Evolutionary conservation across 352 stramenopile species (phyloP).

Genomic region (Phytophthora boehmeriae): DNA sequence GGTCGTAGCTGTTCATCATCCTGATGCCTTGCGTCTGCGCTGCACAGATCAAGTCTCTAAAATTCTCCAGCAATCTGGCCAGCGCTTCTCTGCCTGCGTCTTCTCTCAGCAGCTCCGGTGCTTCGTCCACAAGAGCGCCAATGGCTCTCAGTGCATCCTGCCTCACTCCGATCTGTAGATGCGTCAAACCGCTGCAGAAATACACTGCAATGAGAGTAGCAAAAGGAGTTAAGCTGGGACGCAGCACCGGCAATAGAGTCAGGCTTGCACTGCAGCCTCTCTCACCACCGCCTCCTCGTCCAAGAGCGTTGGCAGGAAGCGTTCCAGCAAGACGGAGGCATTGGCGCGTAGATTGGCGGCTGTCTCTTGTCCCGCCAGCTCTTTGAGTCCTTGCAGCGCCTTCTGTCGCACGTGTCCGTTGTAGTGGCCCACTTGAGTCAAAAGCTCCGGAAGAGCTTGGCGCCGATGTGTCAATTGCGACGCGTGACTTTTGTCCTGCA

Average conservation of each 20-base stretch:
- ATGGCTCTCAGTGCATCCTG: constrained; percentile 81
- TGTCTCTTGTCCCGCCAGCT: constrained; percentile 55
- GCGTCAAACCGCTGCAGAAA: constrained; percentile 83
- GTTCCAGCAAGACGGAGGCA: constrained; percentile 72
- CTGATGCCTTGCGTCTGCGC: constrained; percentile 72
- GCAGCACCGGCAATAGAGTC: constrained; percentile 67
- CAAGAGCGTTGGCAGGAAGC: constrained; percentile 73
- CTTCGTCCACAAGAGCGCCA: constrained; percentile 61
- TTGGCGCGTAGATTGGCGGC: constrained; percentile 73
- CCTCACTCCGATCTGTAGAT: constrained; percentile 76
- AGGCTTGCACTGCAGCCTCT: constrained; percentile 67
- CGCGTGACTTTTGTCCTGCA: constrained; percentile 71
- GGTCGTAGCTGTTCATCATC: constrained; percentile 82
- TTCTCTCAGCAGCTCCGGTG: constrained; percentile 58
- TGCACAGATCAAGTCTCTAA: constrained; percentile 69
- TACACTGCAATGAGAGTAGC: constrained; percentile 78
- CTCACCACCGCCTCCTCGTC: constrained; percentile 84
- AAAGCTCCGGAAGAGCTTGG: constrained; percentile 69
- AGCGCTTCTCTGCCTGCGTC: constrained; percentile 60
- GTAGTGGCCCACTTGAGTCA: constrained; percentile 77
- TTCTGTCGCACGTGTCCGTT: constrained; percentile 81
- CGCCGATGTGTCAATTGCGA: constrained; percentile 66
- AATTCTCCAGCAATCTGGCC: constrained; percentile 79
- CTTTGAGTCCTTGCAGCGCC: constrained; percentile 66
- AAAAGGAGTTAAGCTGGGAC: constrained; percentile 61